Evolutionary conservation across 169 alveolate genomes (phyloP).

Genomic region (Cryptosporidium baileyi): DNA sequence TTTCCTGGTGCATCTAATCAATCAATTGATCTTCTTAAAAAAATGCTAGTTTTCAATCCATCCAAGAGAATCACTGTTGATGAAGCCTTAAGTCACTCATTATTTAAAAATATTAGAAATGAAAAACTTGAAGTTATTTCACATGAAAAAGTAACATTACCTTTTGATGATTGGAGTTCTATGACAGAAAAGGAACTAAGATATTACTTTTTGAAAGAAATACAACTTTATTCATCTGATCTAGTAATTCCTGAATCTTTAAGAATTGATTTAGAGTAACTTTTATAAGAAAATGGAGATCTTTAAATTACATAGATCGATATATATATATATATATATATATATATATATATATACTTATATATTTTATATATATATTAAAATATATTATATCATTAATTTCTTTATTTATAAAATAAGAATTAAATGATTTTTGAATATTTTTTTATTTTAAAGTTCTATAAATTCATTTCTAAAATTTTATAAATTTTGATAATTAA

Average conservation of each 20-base stretch:
- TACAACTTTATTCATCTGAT: conserved; percentile 84
- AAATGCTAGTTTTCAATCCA: conserved; percentile 92
- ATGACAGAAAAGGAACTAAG: conserved; percentile 89
- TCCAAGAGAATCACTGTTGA: conserved; percentile 88
- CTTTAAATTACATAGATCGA: neutral
- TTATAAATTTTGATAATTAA: too few species aligned
- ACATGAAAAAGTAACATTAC: conserved; percentile 77
- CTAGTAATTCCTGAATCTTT: conserved; percentile 78
- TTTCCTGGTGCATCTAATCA: conserved; percentile 87
- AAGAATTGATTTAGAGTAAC: conserved; percentile 1
- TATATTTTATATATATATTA: too few species aligned
- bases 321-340: neutral
- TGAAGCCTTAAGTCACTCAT: conserved; percentile 91
- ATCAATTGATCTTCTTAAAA: conserved; percentile 88
- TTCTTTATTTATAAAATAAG: too few species aligned
- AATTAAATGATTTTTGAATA: too few species aligned
- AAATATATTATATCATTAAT: too few species aligned
- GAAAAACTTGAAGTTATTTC: conserved; percentile 70
- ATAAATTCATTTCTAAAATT: too few species aligned
- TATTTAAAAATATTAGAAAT: conserved; percentile 86
- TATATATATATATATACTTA: too few species aligned
- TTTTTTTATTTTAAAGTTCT: too few species aligned
- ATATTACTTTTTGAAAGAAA: conserved; percentile 80
- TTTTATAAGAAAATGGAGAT: neutral
- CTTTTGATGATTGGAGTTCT: conserved; percentile 89